Evolutionary conservation across 306 rosid species (phyloP).

Genomic region (apple (Malus domestica)): ASM211411v1 NC_041795.1:1845501-1846000

Average conservation of each 20-base stretch:
- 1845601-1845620: constrained; percentile 14
- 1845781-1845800: constrained; percentile 45
- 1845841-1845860: background rate
- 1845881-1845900: background rate
- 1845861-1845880: background rate
- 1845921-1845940: background rate
- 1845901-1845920: background rate
- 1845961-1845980: background rate
- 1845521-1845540: constrained; percentile 98
- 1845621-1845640: constrained; percentile 64
- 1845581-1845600: background rate
- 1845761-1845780: constrained; percentile 85
- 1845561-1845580: background rate
- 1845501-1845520: constrained; percentile 94
- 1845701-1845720: constrained; percentile 59
- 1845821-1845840: background rate
- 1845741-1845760: constrained; percentile 61
- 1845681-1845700: constrained; percentile 63
- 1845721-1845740: constrained; percentile 47
- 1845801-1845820: background rate
- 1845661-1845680: constrained; percentile 90
- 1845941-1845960: background rate
- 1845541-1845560: constrained; percentile 43
- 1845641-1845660: constrained; percentile 69
- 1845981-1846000: background rate